phyloP scores from a whole-genome alignment of 176 grass and related monocot species.

The Musa itinerans region DNA sequence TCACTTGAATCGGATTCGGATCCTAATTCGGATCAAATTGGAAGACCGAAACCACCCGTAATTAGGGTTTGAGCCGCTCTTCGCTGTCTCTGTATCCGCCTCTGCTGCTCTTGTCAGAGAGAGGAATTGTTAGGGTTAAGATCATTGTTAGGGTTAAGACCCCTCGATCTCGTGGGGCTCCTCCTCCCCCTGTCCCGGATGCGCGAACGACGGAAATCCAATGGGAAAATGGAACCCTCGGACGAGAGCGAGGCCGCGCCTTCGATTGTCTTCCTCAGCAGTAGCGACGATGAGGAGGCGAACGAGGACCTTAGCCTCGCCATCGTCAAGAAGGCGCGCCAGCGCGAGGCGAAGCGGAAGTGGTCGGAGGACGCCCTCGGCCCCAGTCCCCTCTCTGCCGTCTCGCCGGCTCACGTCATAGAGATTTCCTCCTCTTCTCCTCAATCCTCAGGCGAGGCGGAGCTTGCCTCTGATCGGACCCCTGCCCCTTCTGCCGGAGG shows the following conservation, averaged over 20 bases:
- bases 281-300: slow-evolving; percentile 55
- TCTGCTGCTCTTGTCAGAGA: no score
- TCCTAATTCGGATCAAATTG: no score
- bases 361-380: neutral
- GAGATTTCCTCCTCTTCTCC: slow-evolving; percentile 2
- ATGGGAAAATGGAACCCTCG: slow-evolving; percentile 31
- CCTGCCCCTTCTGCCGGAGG: slow-evolving; percentile 9
- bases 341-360: slow-evolving; percentile 30
- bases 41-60: no score
- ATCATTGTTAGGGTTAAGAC: no score
- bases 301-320: slow-evolving; percentile 88
- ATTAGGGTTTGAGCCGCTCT: no score
- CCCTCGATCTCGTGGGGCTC: no score
- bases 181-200: slow-evolving; percentile 12
- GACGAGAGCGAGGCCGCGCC: slow-evolving; percentile 4
- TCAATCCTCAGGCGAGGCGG: slow-evolving; percentile 28
- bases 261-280: slow-evolving; percentile 6
- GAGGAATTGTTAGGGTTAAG: no score
- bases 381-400: neutral
- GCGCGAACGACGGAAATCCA: slow-evolving; percentile 32
- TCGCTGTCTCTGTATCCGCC: no score
- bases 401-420: neutral
- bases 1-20: no score
- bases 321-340: slow-evolving; percentile 49
- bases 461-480: neutral